Conservation (phyloP, 257 asterid genomes). For the Nemophila menziesii region DNA sequence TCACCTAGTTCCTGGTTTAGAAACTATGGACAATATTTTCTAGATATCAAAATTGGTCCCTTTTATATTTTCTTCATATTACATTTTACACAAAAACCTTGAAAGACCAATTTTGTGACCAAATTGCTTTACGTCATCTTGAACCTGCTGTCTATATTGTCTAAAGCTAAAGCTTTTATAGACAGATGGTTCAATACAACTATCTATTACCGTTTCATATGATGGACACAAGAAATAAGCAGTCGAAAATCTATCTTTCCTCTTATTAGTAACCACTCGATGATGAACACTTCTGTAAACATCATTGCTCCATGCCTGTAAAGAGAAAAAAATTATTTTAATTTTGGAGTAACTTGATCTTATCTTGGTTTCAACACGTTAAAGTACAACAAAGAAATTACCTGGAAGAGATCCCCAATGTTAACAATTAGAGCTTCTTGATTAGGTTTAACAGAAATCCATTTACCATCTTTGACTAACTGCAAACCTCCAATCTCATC, state of each 20-base stretch:
- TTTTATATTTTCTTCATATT: no score
- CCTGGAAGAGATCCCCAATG: conserved; percentile 84
- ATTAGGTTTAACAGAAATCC: conserved; percentile 80
- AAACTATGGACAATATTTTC: neutral
- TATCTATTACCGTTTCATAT: conserved; percentile 41
- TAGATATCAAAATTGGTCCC: neutral
- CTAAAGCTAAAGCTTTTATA: conserved; percentile 64
- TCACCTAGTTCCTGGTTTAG: neutral
- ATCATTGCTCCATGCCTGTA: conserved; percentile 96
- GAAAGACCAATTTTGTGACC: conserved; percentile 76
- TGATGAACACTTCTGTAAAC: conserved; percentile 77
- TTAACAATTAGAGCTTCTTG: conserved; percentile 63
- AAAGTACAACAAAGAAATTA: conserved; percentile 8
- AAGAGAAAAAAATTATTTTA: neutral
- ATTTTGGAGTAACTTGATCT: neutral
- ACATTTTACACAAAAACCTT: conserved; percentile 27
- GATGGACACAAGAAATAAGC: conserved; percentile 88
- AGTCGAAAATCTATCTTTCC: conserved; percentile 57
- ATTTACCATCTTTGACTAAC: conserved; percentile 50
- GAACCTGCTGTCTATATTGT: conserved; percentile 63
- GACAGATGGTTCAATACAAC: conserved; percentile 38
- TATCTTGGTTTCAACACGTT: no score
- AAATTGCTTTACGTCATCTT: conserved; percentile 57
- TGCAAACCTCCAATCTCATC: conserved; percentile 81
- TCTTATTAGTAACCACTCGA: conserved; percentile 64